phyloP scores from a whole-genome alignment of 257 asterid genomes.

The Anisodus tanguticus region DNA sequence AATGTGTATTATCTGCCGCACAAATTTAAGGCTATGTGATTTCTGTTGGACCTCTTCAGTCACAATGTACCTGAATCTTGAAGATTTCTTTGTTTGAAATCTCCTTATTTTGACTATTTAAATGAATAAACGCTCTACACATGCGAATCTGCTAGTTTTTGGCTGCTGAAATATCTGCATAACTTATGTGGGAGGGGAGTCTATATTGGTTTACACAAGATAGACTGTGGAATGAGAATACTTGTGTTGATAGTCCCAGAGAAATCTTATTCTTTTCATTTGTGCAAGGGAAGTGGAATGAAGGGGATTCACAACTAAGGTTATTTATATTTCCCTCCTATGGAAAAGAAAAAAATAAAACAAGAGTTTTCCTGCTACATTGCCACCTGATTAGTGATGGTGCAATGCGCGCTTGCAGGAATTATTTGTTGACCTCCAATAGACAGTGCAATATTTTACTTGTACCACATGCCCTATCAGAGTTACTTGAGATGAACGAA shows the following conservation, averaged over 20 bases:
- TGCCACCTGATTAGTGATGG: background rate
- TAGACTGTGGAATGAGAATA: conserved; percentile 11
- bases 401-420: background rate
- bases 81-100: background rate
- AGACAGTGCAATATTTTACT: background rate
- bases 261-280: background rate
- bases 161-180: background rate
- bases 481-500: background rate
- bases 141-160: background rate
- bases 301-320: background rate
- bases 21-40: background rate
- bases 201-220: background rate
- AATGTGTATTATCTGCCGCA: background rate
- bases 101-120: background rate
- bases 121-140: background rate
- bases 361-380: background rate
- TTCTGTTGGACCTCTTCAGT: background rate
- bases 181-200: background rate
- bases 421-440: background rate
- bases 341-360: background rate
- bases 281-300: background rate
- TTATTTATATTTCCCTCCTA: background rate
- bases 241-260: background rate
- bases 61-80: background rate
- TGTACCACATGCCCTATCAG: background rate